Evolutionary conservation across 2,329 filamentous ascomycete genomes (phyloP).

Genomic region (Beauveria scarabaeidicola): DNA sequence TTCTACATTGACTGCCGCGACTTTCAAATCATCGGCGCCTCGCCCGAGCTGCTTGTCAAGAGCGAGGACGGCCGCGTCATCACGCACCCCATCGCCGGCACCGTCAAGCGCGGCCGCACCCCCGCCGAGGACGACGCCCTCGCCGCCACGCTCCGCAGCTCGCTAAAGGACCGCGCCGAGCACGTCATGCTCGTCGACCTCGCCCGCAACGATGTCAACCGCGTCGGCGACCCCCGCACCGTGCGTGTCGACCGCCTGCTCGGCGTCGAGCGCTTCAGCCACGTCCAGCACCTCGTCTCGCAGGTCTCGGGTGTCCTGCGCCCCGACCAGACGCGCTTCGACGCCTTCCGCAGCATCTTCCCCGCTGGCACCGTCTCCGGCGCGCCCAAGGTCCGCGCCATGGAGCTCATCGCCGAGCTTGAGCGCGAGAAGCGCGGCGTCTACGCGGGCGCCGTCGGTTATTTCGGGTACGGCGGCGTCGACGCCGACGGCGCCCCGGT

Average conservation of each 20-base stretch:
- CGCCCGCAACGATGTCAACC: constrained; percentile 92
- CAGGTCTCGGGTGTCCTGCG: constrained; percentile 90
- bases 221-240: constrained; percentile 82
- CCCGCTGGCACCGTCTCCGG: constrained; percentile 93
- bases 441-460: constrained; percentile 92
- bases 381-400: constrained; percentile 90
- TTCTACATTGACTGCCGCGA: constrained; percentile 90
- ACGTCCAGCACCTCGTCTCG: constrained; percentile 94
- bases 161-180: constrained; percentile 85
- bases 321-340: constrained; percentile 77
- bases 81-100: constrained; percentile 94
- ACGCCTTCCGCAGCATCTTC: constrained; percentile 94
- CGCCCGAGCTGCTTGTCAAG: constrained; percentile 90
- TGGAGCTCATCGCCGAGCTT: constrained; percentile 93
- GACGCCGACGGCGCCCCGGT: constrained; percentile 51
- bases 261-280: constrained; percentile 89
- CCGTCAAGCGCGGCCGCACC: constrained; percentile 77
- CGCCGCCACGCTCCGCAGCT: constrained; percentile 66
- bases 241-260: constrained; percentile 90
- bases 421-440: constrained; percentile 91
- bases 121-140: constrained; percentile 73
- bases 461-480: constrained; percentile 81
- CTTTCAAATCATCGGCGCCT: constrained; percentile 93
- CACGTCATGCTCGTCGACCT: constrained; percentile 98
- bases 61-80: constrained; percentile 79